phyloP scores from a whole-genome alignment of 2,329 filamentous ascomycete species.

The Zymoseptoria brevis region DNA sequence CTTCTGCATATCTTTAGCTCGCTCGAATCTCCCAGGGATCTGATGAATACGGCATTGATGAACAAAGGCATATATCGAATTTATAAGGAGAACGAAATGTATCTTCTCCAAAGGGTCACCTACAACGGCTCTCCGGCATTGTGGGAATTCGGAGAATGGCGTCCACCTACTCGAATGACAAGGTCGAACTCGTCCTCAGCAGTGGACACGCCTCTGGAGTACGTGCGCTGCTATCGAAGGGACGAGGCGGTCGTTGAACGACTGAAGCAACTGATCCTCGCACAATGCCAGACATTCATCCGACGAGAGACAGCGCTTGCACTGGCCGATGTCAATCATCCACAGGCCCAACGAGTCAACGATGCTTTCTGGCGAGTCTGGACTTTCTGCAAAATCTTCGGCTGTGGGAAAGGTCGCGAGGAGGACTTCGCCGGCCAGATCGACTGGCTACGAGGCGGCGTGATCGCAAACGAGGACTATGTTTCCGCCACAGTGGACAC shows the following conservation, averaged over 20 bases:
- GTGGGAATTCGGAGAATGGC: conserved; percentile 54
- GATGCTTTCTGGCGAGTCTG: conserved; percentile 59
- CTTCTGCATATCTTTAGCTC: conserved; percentile 45
- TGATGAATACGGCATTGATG: conserved; percentile 47
- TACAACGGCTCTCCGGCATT: conserved; percentile 49
- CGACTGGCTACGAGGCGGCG: conserved; percentile 55
- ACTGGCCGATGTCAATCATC: conserved; percentile 40
- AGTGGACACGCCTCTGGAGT: conserved; percentile 47
- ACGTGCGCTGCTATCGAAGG: conserved; percentile 43
- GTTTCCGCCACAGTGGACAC: conserved; percentile 41
- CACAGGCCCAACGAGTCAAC: conserved; percentile 45
- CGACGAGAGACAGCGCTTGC: conserved; percentile 49
- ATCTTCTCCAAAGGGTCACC: conserved; percentile 44
- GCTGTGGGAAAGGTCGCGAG: conserved; percentile 49
- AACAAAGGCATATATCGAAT: conserved; percentile 50
- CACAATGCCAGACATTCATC: conserved; percentile 49
- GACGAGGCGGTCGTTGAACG: conserved; percentile 48
- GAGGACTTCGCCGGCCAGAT: conserved; percentile 53
- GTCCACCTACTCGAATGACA: conserved; percentile 39
- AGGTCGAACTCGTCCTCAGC: conserved; percentile 30
- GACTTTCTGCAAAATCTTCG: conserved; percentile 59
- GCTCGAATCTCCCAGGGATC: conserved; percentile 44
- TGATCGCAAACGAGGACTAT: conserved; percentile 41
- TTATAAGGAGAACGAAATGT: conserved; percentile 50
- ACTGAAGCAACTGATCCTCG: conserved; percentile 49